Evolutionary conservation across 176 grass and related monocot species (phyloP).

Genomic region (Zizania latifolia): DNA sequence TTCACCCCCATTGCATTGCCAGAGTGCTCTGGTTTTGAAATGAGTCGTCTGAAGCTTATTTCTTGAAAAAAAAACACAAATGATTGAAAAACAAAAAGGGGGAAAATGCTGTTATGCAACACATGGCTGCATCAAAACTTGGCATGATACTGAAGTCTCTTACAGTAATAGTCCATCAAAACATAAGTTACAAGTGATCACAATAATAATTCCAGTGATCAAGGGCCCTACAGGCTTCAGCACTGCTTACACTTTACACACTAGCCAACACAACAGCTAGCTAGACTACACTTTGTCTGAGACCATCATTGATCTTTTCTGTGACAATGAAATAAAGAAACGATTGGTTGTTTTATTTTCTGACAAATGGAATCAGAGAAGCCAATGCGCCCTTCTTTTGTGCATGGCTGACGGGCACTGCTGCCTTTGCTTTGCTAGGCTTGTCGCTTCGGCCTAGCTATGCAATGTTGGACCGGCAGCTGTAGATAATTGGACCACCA

Average conservation of each 20-base stretch:
- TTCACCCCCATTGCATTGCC: too few relatives aligned
- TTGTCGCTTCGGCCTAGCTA: neutral
- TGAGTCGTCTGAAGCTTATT: too few relatives aligned
- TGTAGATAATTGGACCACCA: constrained; percentile 23
- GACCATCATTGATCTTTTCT: constrained; percentile 16
- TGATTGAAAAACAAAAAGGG: too few relatives aligned
- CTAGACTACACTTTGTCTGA: neutral
- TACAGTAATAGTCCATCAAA: too few relatives aligned
- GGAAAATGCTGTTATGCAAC: too few relatives aligned
- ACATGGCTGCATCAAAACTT: too few relatives aligned
- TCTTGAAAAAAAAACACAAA: too few relatives aligned
- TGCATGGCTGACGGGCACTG: neutral
- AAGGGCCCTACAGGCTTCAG: too few relatives aligned
- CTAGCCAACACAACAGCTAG: neutral
- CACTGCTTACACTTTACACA: constrained; percentile 2
- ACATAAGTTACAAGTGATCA: too few relatives aligned
- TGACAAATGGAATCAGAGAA: constrained; percentile 26
- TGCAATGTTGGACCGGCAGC: constrained; percentile 18
- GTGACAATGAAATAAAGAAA: constrained; percentile 36
- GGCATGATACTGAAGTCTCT: too few relatives aligned
- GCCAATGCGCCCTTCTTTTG: constrained; percentile 28
- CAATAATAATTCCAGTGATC: neutral
- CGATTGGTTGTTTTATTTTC: neutral
- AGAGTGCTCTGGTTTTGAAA: too few relatives aligned
- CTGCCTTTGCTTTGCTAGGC: constrained; percentile 24